phyloP scores from a whole-genome alignment of 257 asterid species.

The Solanum pimpinellifolium region DNA sequence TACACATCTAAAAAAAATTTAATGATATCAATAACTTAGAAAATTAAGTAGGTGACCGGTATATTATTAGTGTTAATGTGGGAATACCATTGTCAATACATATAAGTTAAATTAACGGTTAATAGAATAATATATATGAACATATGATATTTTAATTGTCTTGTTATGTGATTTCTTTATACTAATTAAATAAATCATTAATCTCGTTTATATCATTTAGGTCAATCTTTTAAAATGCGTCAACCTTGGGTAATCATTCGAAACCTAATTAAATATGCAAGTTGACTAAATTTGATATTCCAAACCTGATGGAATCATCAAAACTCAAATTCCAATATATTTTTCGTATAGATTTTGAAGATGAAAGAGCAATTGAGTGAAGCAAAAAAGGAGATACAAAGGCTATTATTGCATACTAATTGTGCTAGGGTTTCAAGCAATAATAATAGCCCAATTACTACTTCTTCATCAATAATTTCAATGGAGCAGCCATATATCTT shows the following conservation, averaged over 20 bases:
- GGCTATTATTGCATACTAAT: constrained; percentile 11
- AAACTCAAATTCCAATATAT: background rate
- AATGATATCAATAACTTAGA: background rate
- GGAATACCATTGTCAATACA: background rate
- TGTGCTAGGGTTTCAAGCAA: constrained; percentile 38
- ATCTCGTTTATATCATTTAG: background rate
- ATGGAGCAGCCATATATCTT: constrained; percentile 19
- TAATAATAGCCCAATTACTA: constrained; percentile 18
- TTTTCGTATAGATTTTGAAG: constrained; percentile 17
- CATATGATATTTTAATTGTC: background rate
- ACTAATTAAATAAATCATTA: background rate
- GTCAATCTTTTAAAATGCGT: background rate
- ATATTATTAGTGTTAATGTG: background rate
- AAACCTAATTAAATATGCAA: background rate
- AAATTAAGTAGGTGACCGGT: background rate
- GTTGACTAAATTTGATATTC: background rate
- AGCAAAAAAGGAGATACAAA: constrained; percentile 36
- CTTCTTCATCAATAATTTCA: constrained; percentile 19
- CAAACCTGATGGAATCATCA: background rate
- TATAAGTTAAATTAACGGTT: background rate
- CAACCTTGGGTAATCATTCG: background rate
- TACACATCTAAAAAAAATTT: background rate
- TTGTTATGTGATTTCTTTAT: background rate
- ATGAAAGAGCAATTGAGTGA: constrained; percentile 40
- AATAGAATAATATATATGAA: background rate